Conservation (phyloP, 768 basidiomycete genomes). For the Collybia mongolica region DNA sequence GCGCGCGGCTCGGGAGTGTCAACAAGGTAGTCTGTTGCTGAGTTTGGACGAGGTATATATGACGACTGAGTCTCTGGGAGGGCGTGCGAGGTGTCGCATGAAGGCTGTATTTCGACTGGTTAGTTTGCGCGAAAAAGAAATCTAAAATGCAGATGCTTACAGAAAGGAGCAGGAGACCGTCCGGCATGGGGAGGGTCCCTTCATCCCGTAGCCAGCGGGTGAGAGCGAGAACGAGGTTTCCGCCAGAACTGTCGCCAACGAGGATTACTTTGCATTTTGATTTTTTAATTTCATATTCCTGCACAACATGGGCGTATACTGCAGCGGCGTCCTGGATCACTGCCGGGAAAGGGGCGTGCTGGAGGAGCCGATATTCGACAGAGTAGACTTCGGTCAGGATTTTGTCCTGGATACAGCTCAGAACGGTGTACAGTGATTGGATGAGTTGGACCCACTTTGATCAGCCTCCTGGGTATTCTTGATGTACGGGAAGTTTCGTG, state of each 20-base stretch:
- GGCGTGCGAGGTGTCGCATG: constrained; percentile 38
- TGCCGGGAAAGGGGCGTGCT: constrained; percentile 53
- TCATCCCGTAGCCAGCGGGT: constrained; percentile 56
- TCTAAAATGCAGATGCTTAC: constrained; percentile 16
- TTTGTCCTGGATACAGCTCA: constrained; percentile 18
- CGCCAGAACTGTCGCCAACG: constrained; percentile 56
- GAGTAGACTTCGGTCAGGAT: constrained; percentile 36
- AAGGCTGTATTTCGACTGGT: constrained; percentile 13
- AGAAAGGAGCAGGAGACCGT: constrained; percentile 47
- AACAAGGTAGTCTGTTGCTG: constrained; percentile 46
- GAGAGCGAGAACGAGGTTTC: constrained; percentile 50
- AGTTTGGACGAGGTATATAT: constrained; percentile 49
- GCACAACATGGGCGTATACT: constrained; percentile 46
- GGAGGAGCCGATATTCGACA: constrained; percentile 52
- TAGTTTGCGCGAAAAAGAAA: neutral
- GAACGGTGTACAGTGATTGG: no score
- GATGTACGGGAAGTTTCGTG: constrained; percentile 48
- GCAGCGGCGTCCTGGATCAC: constrained; percentile 52
- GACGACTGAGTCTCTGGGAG: constrained; percentile 48
- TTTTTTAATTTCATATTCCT: constrained; percentile 20
- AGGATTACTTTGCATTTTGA: constrained; percentile 39
- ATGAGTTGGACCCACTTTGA: constrained; percentile 24
- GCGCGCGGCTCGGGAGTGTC: constrained; percentile 54
- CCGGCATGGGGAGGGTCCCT: constrained; percentile 38
- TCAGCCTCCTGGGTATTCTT: constrained; percentile 43